Percentiles rank a stretch among this genome's conserved stretches.
Evolutionary conservation across 441 rosid genomes (phyloP).

Genomic region (Theobroma grandiflorum): DNA sequence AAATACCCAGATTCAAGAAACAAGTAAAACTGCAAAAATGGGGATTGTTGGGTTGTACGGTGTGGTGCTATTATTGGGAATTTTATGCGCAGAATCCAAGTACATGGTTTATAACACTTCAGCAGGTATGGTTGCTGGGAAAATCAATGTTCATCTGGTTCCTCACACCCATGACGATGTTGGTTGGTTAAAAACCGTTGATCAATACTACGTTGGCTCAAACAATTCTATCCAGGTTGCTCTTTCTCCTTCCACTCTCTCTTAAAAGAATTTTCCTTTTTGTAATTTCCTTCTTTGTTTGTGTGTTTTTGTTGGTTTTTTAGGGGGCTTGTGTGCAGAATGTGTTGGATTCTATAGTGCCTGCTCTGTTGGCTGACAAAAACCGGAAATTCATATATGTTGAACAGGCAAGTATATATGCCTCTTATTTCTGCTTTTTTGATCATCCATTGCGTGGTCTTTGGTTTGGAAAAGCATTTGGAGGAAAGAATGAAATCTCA

Average conservation of each 20-base stretch:
- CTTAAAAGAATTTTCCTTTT: neutral
- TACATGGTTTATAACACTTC: slow-evolving; percentile 89
- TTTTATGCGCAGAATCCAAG: slow-evolving; percentile 63
- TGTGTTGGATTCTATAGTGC: slow-evolving; percentile 87
- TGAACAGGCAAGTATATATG: slow-evolving; percentile 60
- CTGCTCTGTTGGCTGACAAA: slow-evolving; percentile 89
- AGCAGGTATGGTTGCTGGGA: slow-evolving; percentile 72
- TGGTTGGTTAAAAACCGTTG: slow-evolving; percentile 98
- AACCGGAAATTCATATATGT: slow-evolving; percentile 92
- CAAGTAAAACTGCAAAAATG: slow-evolving; percentile 25
- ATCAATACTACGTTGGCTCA: slow-evolving; percentile 98
- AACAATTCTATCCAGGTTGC: slow-evolving; percentile 95
- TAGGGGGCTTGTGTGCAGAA: slow-evolving; percentile 98
- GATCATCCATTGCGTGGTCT: slow-evolving; percentile 17
- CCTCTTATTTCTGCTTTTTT: slow-evolving; percentile 21
- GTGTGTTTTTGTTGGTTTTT: slow-evolving; percentile 23
- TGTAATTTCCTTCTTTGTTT: neutral
- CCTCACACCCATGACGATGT: slow-evolving; percentile 98
- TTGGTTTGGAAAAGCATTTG: slow-evolving; percentile 4
- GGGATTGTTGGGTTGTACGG: slow-evolving; percentile 27
- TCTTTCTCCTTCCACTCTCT: slow-evolving; percentile 18
- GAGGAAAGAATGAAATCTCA: neutral
- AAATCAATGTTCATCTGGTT: slow-evolving; percentile 96
- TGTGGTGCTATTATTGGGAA: slow-evolving; percentile 44
- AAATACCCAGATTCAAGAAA: neutral